Evolutionary conservation across 2,329 filamentous ascomycete genomes (phyloP).

Genomic region (Cladosporium sp.): DNA sequence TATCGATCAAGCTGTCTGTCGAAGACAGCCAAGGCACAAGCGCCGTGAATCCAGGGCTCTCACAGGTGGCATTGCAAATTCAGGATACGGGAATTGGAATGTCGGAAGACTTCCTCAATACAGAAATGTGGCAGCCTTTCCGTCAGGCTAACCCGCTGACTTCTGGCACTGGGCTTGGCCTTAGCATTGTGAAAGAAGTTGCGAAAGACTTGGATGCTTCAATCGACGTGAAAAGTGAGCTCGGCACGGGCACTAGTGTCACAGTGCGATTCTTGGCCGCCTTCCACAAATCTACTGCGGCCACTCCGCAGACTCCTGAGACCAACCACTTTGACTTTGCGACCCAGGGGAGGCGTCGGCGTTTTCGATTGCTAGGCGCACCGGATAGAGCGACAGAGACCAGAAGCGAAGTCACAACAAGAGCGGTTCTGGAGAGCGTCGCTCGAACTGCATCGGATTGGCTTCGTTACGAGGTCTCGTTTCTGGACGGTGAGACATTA

Average conservation of each 20-base stretch:
- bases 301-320: neutral
- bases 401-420: neutral
- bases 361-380: neutral
- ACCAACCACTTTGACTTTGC: neutral
- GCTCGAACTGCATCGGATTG: neutral
- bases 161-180: constrained; percentile 32
- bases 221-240: constrained; percentile 25
- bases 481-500: neutral
- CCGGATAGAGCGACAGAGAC: too few relatives aligned
- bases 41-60: neutral
- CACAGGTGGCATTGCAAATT: constrained; percentile 2
- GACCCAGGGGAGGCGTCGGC: neutral
- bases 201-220: constrained; percentile 25
- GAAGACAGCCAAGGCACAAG: neutral
- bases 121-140: constrained; percentile 31
- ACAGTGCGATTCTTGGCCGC: constrained; percentile 2
- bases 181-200: constrained; percentile 33
- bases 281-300: neutral
- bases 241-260: constrained; percentile 23
- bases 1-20: neutral
- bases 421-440: neutral
- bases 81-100: constrained; percentile 34
- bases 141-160: constrained; percentile 31
- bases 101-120: constrained; percentile 26
- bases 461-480: neutral